These are phyloP conservation scores for Ceratobasidium theobromae DNA, from an alignment of 1,284 basidiomycete species.

Conservation along the genomic window DNA sequence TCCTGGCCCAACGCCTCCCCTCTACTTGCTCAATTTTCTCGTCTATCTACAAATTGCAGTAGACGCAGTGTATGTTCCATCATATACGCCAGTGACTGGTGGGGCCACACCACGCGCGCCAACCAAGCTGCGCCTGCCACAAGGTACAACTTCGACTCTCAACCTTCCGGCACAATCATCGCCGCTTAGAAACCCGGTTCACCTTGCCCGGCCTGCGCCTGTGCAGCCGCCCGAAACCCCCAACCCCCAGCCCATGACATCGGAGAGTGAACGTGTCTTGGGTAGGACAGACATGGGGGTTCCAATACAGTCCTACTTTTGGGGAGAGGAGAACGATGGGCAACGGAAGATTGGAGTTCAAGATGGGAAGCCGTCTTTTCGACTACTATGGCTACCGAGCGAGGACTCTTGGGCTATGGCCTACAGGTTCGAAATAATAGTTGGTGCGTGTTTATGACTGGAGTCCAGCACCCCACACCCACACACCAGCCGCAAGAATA, in stretches of 20 bases:
- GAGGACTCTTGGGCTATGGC: slow-evolving; percentile 70
- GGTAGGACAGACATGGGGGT: slow-evolving; percentile 70
- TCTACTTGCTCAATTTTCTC: slow-evolving; percentile 27
- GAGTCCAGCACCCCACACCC: slow-evolving; percentile 10
- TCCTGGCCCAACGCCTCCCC: slow-evolving; percentile 13
- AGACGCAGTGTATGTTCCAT: slow-evolving; percentile 20
- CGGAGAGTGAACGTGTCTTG: slow-evolving; percentile 69
- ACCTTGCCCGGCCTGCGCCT: slow-evolving; percentile 46
- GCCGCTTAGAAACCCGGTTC: slow-evolving; percentile 43
- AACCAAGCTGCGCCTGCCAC: slow-evolving; percentile 35
- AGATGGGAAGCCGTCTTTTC: slow-evolving; percentile 57
- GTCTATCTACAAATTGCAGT: slow-evolving; percentile 25
- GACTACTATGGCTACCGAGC: slow-evolving; percentile 60
- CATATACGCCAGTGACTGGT: slow-evolving; percentile 4
- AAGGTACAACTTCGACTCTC: slow-evolving; percentile 36
- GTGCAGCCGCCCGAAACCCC: slow-evolving; percentile 76
- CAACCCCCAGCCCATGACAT: slow-evolving; percentile 68
- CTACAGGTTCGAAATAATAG: slow-evolving; percentile 69
- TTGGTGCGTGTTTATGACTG: slow-evolving; percentile 58
- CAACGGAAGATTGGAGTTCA: slow-evolving; percentile 40
- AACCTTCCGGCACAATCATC: slow-evolving; percentile 40
- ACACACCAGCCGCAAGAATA: slow-evolving; percentile 54
- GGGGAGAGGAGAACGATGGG: slow-evolving; percentile 54
- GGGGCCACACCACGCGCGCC: slow-evolving; percentile 32
- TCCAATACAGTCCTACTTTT: slow-evolving; percentile 64